Evolutionary conservation across 345 rosid species (phyloP).

Genomic region (Citrus cavaleriei): DNA sequence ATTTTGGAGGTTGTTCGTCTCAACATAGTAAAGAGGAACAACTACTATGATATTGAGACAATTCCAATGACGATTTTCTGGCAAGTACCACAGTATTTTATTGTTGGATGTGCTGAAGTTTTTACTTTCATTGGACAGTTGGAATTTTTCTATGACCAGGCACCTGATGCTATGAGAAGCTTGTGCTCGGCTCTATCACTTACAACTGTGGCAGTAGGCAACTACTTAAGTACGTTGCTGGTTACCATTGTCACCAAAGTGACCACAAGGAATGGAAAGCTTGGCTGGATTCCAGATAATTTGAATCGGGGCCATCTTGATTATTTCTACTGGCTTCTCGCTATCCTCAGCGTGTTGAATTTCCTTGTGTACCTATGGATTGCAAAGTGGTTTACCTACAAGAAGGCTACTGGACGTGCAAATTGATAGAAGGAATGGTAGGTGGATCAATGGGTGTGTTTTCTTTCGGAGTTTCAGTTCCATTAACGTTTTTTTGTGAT

Average conservation of each 20-base stretch:
- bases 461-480: slow-evolving; percentile 7
- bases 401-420: slow-evolving; percentile 46
- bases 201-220: slow-evolving; percentile 71
- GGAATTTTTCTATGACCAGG: slow-evolving; percentile 93
- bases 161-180: slow-evolving; percentile 97
- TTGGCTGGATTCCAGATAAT: slow-evolving; percentile 87
- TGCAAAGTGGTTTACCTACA: slow-evolving; percentile 71
- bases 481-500: background rate
- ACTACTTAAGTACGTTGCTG: slow-evolving; percentile 72
- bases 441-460: background rate
- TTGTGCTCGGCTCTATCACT: slow-evolving; percentile 80
- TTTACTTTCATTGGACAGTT: slow-evolving; percentile 79
- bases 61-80: slow-evolving; percentile 84
- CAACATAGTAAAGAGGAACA: slow-evolving; percentile 40
- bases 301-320: slow-evolving; percentile 85
- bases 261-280: slow-evolving; percentile 53
- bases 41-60: slow-evolving; percentile 47
- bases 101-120: slow-evolving; percentile 86
- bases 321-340: slow-evolving; percentile 81
- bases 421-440: slow-evolving; percentile 9
- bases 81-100: slow-evolving; percentile 92
- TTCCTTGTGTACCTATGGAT: slow-evolving; percentile 69
- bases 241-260: slow-evolving; percentile 56
- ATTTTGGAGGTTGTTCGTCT: slow-evolving; percentile 65
- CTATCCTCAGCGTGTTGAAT: slow-evolving; percentile 64